These are phyloP conservation scores for Metrosideros polymorpha DNA, from an alignment of 441 rosid species.

Conservation along the genomic window DNA sequence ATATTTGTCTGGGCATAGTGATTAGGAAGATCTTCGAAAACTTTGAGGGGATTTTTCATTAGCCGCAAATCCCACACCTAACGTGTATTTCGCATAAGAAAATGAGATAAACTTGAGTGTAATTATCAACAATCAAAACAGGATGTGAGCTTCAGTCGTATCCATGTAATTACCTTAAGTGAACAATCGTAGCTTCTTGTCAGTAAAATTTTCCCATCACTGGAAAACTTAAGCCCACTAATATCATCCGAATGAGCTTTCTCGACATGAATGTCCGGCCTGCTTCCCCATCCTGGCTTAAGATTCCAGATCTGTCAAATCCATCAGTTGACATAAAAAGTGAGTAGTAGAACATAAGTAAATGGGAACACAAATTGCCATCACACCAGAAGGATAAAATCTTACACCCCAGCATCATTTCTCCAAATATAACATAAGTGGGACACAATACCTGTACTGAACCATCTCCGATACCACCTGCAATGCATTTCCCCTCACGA, in stretches of 20 bases:
- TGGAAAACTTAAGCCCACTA: slow-evolving; percentile 84
- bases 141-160: not conserved
- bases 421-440: not conserved
- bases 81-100: slow-evolving; percentile 5
- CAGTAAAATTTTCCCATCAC: slow-evolving; percentile 61
- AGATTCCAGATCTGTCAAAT: slow-evolving; percentile 73
- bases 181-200: slow-evolving; percentile 93
- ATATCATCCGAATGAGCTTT: slow-evolving; percentile 92
- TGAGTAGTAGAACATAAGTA: not conserved
- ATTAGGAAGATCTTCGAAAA: slow-evolving; percentile 83
- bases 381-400: not conserved
- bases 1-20: slow-evolving; percentile 90
- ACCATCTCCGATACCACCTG: slow-evolving; percentile 92
- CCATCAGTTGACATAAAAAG: not conserved
- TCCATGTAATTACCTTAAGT: slow-evolving; percentile 49
- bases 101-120: not conserved
- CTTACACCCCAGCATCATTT: not conserved
- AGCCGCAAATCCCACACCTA: slow-evolving; percentile 96
- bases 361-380: not conserved
- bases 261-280: slow-evolving; percentile 76
- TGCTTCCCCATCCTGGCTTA: slow-evolving; percentile 98
- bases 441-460: slow-evolving; percentile 68
- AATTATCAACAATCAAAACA: not conserved
- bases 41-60: slow-evolving; percentile 59
- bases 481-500: slow-evolving; percentile 78